Evolutionary conservation across 2,329 filamentous ascomycete genomes (phyloP).

Genomic region (Proliferodiscus dingleyae): DNA sequence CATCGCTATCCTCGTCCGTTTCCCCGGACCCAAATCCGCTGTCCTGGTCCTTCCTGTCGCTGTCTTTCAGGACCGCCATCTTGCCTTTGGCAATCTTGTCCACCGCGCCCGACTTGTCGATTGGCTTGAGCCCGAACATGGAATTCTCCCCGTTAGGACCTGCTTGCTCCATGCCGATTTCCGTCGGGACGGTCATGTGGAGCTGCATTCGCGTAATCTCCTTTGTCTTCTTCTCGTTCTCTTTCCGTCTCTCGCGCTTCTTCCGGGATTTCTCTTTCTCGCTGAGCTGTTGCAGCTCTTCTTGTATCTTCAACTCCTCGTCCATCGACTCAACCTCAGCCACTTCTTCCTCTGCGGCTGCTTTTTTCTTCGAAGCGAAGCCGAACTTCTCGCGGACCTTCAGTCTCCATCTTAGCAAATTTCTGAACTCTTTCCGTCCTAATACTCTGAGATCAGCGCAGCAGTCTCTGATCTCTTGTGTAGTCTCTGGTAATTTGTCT

Average conservation of each 20-base stretch:
- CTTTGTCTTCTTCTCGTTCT: slow-evolving; percentile 91
- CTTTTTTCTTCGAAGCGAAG: slow-evolving; percentile 62
- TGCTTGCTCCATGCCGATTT: slow-evolving; percentile 86
- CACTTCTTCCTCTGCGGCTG: slow-evolving; percentile 56
- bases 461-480: slow-evolving; percentile 70
- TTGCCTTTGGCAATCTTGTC: slow-evolving; percentile 69
- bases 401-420: slow-evolving; percentile 82
- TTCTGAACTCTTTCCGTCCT: slow-evolving; percentile 90
- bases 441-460: slow-evolving; percentile 84
- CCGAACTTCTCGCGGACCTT: slow-evolving; percentile 89
- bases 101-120: slow-evolving; percentile 70
- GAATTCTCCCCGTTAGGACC: slow-evolving; percentile 73
- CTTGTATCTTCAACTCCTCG: slow-evolving; percentile 84
- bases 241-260: slow-evolving; percentile 77
- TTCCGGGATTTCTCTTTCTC: slow-evolving; percentile 72
- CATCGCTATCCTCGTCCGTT: slow-evolving; percentile 62
- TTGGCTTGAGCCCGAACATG: slow-evolving; percentile 79
- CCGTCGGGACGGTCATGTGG: slow-evolving; percentile 92
- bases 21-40: slow-evolving; percentile 52
- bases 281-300: slow-evolving; percentile 76
- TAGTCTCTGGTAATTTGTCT: slow-evolving; percentile 81
- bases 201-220: slow-evolving; percentile 96
- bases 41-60: slow-evolving; percentile 55
- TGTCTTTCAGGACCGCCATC: slow-evolving; percentile 64
- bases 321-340: slow-evolving; percentile 87